Percentiles rank a stretch among this genome's conserved stretches.
phyloP scores from a whole-genome alignment of 805 yeast genomes.

The Lipomyces sp. region DNA sequence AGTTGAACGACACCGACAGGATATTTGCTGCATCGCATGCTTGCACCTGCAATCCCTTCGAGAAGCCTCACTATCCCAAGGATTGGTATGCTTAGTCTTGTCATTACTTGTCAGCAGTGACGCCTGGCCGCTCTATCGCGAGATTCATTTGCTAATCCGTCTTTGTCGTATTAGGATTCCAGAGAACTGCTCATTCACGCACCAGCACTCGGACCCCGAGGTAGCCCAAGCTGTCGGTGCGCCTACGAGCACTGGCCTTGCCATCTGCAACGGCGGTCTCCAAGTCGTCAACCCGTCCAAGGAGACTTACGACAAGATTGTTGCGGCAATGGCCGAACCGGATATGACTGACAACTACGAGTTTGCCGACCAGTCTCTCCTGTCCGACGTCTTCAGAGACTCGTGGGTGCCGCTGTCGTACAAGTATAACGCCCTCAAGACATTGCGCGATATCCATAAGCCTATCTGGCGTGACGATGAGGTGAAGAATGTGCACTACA shows the following conservation, averaged over 20 bases:
- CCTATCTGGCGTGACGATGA: conserved; percentile 48
- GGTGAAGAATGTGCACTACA: conserved; percentile 58
- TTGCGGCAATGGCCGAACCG: conserved; percentile 43
- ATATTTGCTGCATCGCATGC: conserved; percentile 58
- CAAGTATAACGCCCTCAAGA: conserved; percentile 56
- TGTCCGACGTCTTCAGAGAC: conserved; percentile 52
- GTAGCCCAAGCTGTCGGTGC: conserved; percentile 35
- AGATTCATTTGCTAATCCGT: neutral
- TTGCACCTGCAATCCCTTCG: conserved; percentile 59
- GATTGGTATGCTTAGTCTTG: conserved; percentile 42
- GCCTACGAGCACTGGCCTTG: conserved; percentile 42
- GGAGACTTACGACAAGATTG: conserved; percentile 42
- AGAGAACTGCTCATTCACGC: conserved; percentile 51
- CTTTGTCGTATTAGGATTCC: conserved; percentile 29
- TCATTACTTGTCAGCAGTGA: neutral
- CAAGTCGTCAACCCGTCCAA: conserved; percentile 48
- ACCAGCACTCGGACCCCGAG: conserved; percentile 30
- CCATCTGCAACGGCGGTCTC: conserved; percentile 59
- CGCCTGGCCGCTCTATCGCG: neutral
- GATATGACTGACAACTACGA: conserved; percentile 44
- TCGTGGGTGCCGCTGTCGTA: conserved; percentile 53
- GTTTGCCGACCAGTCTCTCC: conserved; percentile 57
- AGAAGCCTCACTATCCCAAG: conserved; percentile 51
- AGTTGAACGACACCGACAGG: conserved; percentile 36
- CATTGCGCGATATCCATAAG: conserved; percentile 46